Base-by-base conservation (phyloP, 768 basidiomycete species). In the Peribolospora baueri region DNA sequence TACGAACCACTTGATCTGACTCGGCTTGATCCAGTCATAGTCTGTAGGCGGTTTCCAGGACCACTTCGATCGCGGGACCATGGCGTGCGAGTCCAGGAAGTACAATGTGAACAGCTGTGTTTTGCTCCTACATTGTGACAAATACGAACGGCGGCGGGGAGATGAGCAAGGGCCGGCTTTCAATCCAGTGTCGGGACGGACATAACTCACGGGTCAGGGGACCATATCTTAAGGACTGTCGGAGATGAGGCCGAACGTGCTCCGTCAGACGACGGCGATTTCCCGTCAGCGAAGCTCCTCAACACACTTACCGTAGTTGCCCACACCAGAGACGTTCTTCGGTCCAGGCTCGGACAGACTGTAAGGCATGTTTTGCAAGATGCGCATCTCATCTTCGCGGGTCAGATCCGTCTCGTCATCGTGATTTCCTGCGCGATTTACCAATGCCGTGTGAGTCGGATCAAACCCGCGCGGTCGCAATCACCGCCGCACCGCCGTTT, bases 271-370 rank as follows among this genome's bases (percentile, higher is more conserved):
- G 25, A 25, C 25, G 25, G 25, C 25, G 25, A 25, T 25, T 25
- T 1, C 25, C 25, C 25, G 25, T 25, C 25, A 25, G 25, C 25
- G 25, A 25, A 25, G 25, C 25, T 25, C 25, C 25, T 25, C 25
- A 25, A 25, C 25, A 25, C 25, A 25, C 25, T 25, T 25, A 25
- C 25, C 71, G 64, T 93, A 95, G 64, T 97, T 97, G 5, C 90
- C 87, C 3, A 81, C 80, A 0, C 91, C 91, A 61, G 84, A 84
- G 0, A 95, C 73, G 62, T 80, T 79, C 59, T 76, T 75, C 3
- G 90, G 88, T 2, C 91, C 91, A 5, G 72, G 66, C 61, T 84
- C 73, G 5, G 84, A 78, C 4, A 95, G 68, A 53, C 80, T 87
- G 64, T 88, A 93, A 0, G 91, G 91, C 56, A 95, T 70, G 0